Evolutionary conservation across 345 rosid species (phyloP).

Genomic region (Durio zibethinus): DNA sequence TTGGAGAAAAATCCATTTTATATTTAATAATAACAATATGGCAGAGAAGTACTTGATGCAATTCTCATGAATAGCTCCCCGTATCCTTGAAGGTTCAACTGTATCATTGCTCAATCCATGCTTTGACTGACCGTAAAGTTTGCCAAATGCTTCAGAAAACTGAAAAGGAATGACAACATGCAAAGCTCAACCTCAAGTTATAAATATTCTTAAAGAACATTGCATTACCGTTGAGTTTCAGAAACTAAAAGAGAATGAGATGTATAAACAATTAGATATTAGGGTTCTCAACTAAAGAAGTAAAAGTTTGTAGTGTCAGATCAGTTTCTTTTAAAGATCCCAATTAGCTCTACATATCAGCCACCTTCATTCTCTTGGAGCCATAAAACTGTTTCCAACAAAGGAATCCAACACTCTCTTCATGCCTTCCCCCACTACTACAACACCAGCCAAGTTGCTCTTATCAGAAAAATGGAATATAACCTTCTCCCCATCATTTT

Average conservation of each 20-base stretch:
- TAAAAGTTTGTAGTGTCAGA: neutral
- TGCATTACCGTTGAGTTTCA: neutral
- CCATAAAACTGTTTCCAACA: neutral
- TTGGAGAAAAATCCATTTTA: neutral
- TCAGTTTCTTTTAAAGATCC: neutral
- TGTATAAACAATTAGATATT: neutral
- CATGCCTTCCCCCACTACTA: neutral
- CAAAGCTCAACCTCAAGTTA: conserved; percentile 3
- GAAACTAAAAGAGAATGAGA: neutral
- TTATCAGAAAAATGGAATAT: neutral
- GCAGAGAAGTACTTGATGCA: conserved; percentile 65
- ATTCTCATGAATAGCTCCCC: conserved; percentile 76
- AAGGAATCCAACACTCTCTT: neutral
- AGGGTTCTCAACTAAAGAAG: neutral
- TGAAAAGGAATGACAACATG: conserved; percentile 20
- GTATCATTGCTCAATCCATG: conserved; percentile 56
- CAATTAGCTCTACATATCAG: neutral
- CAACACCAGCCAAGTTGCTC: neutral
- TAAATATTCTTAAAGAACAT: neutral
- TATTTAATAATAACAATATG: neutral
- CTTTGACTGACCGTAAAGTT: conserved; percentile 85
- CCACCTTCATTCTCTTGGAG: neutral
- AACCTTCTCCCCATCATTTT: neutral
- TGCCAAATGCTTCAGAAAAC: conserved; percentile 96
- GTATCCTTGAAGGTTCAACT: conserved; percentile 51